A percentile compares a stretch with the other conserved stretches of the same genome.
Evolutionary conservation across 2,329 filamentous ascomycete genomes (phyloP).

Genomic region (Xylaria digitata): DNA sequence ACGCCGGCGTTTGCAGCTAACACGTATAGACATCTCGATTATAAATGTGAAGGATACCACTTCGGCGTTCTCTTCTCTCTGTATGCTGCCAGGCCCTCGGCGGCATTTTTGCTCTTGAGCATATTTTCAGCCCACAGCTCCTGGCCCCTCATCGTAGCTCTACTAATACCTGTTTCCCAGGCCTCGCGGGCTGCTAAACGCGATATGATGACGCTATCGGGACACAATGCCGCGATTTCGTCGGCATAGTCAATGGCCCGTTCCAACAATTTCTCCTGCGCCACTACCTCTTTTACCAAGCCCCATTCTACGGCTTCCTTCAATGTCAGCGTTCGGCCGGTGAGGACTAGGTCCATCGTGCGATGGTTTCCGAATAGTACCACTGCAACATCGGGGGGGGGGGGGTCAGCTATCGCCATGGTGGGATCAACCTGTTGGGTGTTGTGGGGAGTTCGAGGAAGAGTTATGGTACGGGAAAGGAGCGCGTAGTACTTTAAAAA

Average conservation of each 20-base stretch:
- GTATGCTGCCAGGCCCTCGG: constrained; percentile 39
- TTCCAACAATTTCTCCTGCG: constrained; percentile 18
- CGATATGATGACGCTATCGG: constrained; percentile 24
- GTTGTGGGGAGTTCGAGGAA: not conserved
- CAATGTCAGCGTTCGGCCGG: constrained; percentile 9
- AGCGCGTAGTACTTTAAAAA: no score
- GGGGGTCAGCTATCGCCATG: not conserved
- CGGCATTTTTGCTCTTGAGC: constrained; percentile 26
- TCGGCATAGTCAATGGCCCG: constrained; percentile 15
- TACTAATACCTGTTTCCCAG: constrained; percentile 25
- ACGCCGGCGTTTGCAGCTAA: constrained; percentile 37
- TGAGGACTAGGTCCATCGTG: constrained; percentile 22
- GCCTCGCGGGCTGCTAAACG: constrained; percentile 25
- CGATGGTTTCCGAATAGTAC: constrained; percentile 24
- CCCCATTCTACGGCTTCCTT: constrained; percentile 31
- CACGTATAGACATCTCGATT: constrained; percentile 2
- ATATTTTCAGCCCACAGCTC: constrained; percentile 25
- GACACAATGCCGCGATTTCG: constrained; percentile 17
- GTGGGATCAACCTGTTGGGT: not conserved
- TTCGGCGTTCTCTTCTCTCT: constrained; percentile 49
- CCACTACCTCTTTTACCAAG: constrained; percentile 18
- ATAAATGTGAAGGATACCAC: constrained; percentile 40
- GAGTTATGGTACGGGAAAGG: no score
- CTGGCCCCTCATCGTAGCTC: constrained; percentile 19
- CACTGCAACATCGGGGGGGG: not conserved